Base-by-base conservation (phyloP, 495 filamentous ascomycete species). In the Aspergillus egyptiacus region DNA sequence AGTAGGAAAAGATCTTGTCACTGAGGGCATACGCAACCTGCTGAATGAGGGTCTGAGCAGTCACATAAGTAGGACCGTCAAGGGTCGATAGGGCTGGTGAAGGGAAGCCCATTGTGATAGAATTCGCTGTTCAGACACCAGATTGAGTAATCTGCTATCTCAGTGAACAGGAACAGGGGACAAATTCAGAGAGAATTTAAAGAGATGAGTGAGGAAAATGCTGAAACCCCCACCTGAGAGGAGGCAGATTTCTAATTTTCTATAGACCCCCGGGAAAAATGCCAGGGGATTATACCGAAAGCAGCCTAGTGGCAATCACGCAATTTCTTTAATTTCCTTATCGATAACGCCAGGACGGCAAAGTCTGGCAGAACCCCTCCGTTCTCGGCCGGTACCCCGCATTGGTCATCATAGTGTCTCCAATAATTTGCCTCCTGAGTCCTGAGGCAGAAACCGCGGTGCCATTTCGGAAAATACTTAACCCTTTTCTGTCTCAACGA, bases 1-100 rank as follows among this genome's bases (percentile, higher is more conserved):
- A 96, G 71, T 95, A 96, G 28, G 90, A 86, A 71, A 95, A 98
- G 66, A 97, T 81, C 72, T 93, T 94, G 73, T 96, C 89, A 48
- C 89, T 95, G 50, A 98, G 77, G 41, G 85, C 72, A 67, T 95
- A 97, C 42, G 93, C 86, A 48, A 95, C 89, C 69, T 98, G 93
- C 71, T 98, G 94, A 50, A 96, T 85, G 46, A 98, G 76, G 17
- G 85, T 80, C 68, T 97, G 94, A 35, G 89, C 83, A 25, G 91
- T 96, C 32, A 86, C 74, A 75, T 98, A 98, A 30, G 86, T 90
- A 42, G 89, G 88, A 35, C 93, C 94, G 39, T 75, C 80, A 65
- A 98, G 84, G 61, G 85, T 81, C 36, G 83, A 61, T 40, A 78
- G 52, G 19, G 65, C 58, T 44, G 63, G 65, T 41, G 65, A 54